Base-by-base conservation (phyloP, 2,329 filamentous ascomycete genomes). In the Phoma herbarum region DNA sequence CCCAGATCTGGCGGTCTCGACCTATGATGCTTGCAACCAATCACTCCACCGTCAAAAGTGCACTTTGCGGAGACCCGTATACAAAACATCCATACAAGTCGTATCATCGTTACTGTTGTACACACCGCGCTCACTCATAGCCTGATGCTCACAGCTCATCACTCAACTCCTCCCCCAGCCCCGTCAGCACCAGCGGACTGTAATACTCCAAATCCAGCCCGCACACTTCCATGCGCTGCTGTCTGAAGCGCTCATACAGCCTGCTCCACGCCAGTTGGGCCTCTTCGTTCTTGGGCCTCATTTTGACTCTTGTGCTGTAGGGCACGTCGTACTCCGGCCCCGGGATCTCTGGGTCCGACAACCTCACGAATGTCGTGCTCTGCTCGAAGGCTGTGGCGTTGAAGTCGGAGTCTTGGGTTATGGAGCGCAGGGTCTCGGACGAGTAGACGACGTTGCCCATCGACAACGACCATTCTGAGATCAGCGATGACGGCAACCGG, bases 261-360 rank as follows among this genome's bases (percentile, higher is more conserved):
- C 73, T 78, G 62, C 81, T 81, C 82, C 83, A 84, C 26, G 78
- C 75, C 69, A 78, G 79, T 57, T 81, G 75, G 9, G 81, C 80
- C 55, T 82, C 77, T 44, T 77, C 76, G 52, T 81, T 78, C 61
- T 72, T 68, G n/a, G 82, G 82, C 49, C 80, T 69, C 26, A 81
- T 72, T 31, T 68, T 72, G 11, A 77, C 73, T 47, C 78, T 75
- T 43, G 76, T 72, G 2, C 72, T 59, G 65, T 76, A 83, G 1
- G 81, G 80, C 7, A 83, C 75, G 58, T 83, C 81, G 66, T 80
- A 82, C 65, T 83, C 79, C n/a, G 82, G 81, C 11, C 81, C 81
- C 10, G 81, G 80, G 1, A 84, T 61, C 60, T 80, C 80, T 5
- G 80, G 77, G 58, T 84, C 82, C 1, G 73, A 75, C 60, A 84